Evolutionary conservation across 805 yeast genomes (phyloP).

Genomic region (Tetrapisispora phaffii): DNA sequence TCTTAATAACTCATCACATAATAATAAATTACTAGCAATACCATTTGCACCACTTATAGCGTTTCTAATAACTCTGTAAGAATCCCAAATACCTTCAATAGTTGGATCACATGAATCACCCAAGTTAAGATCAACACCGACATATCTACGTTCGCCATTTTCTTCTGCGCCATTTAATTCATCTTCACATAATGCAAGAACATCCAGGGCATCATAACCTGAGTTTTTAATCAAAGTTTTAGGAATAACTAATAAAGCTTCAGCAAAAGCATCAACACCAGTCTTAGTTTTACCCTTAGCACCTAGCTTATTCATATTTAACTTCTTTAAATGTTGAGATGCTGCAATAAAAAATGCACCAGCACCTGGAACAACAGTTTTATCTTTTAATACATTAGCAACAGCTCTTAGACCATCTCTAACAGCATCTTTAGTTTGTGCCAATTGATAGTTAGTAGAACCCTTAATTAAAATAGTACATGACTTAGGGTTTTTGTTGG

Average conservation of each 20-base stretch:
- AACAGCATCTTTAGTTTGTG: constrained; percentile 92
- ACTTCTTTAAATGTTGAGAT: constrained; percentile 48
- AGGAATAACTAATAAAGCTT: constrained; percentile 82
- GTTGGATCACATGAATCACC: constrained; percentile 97
- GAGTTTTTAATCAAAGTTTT: constrained; percentile 88
- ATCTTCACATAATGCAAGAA: constrained; percentile 82
- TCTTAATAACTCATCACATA: constrained; percentile 92
- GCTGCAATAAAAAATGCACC: constrained; percentile 91
- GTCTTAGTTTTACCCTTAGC: constrained; percentile 79
- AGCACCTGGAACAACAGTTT: constrained; percentile 86
- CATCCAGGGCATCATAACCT: constrained; percentile 86
- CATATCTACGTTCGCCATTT: constrained; percentile 65
- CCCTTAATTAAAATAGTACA: constrained; percentile 91
- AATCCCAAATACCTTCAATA: constrained; percentile 93
- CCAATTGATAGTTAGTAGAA: constrained; percentile 78
- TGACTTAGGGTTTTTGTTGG: constrained; percentile 78
- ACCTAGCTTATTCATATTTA: constrained; percentile 42
- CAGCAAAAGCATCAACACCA: constrained; percentile 90
- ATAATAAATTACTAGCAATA: constrained; percentile 79
- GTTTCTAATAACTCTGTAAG: constrained; percentile 86
- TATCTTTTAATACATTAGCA: constrained; percentile 79
- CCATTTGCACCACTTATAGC: constrained; percentile 89
- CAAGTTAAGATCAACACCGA: constrained; percentile 80
- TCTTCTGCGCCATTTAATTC: constrained; percentile 36
- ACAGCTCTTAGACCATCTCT: constrained; percentile 96